Evolutionary conservation across 1,139 yeast genomes (phyloP), one percentile per base, ranked within the genome.

Genomic region (Schwanniomyces etchellsii): DNA sequence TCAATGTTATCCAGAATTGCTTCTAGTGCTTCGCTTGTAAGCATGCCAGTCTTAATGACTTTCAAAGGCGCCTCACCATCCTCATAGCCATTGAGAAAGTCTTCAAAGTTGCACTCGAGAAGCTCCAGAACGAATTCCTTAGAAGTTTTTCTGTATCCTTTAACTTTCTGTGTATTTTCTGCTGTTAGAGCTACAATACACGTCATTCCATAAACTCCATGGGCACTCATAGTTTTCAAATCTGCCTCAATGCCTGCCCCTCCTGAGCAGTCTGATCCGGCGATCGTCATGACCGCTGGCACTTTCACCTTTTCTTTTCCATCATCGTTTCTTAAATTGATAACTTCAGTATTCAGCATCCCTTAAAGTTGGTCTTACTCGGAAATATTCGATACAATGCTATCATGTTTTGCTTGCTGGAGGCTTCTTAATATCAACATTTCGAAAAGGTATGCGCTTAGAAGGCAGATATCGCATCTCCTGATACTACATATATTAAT

Each of bases 241-340:
- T 88, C 96, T 1, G 96, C 96, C 49, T 88, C 96, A 35, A 88
- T 79, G 9, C 96, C 96, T 1, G 96, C 96, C 4, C 96, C 96
- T 2, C 96, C 96, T 3, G 95, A 82, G 29, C 81, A 75, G 50
- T 88, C 96, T 0, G 94, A 81, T 0, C 96, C 95, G 9, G 89
- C 89, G 28, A 81, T 66, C 0, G 86, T 76, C 39, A 81, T 50
- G 4, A 80, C 85, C 2, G 61, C 66, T 0, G 67, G 67, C 3
- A 52, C 38, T 3, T 16, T 16, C 4, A 15, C 22, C 9, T 15
- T 17, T n/a, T 24, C 20, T 21, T 20, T 18, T 9, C 10, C 17
- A 12, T n/a, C 13, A n/a, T 26, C 26, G 3, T 20, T 23, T n/a
- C 16, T 9, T 13, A 30, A 26, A 11, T 21, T 21, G 9, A 10